phyloP scores from a whole-genome alignment of 805 yeast species.

The Wickerhamomyces rabaulensis region DNA sequence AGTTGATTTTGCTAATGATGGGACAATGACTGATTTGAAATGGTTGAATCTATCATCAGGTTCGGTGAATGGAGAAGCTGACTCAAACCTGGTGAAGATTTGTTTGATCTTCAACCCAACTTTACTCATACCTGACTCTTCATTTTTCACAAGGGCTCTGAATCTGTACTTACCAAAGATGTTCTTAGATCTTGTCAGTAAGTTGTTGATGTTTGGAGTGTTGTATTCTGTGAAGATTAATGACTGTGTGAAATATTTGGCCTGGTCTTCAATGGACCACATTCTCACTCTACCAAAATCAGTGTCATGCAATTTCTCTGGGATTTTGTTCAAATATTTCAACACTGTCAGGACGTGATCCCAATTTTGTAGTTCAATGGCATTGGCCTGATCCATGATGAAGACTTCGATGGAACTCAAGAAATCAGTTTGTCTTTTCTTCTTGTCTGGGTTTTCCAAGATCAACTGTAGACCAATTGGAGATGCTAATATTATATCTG shows the following conservation, averaged over 20 bases:
- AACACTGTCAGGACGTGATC: constrained; percentile 68
- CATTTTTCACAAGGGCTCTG: constrained; percentile 39
- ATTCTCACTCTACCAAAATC: constrained; percentile 89
- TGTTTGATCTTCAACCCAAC: constrained; percentile 65
- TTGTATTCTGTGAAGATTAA: constrained; percentile 67
- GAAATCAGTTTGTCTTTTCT: constrained; percentile 70
- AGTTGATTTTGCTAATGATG: constrained; percentile 57
- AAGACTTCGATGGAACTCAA: constrained; percentile 82
- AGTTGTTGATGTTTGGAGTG: constrained; percentile 77
- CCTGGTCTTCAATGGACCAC: constrained; percentile 88
- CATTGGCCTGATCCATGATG: constrained; percentile 78
- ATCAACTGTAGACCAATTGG: constrained; percentile 85
- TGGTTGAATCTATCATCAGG: constrained; percentile 80
- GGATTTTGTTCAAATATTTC: constrained; percentile 68
- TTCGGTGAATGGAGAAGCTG: constrained; percentile 51
- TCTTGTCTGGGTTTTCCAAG: constrained; percentile 55
- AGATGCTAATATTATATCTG: constrained; percentile 85
- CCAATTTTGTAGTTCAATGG: constrained; percentile 90
- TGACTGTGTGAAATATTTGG: constrained; percentile 68
- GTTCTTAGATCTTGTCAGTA: constrained; percentile 47
- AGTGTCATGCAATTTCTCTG: constrained; percentile 72
- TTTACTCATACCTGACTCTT: constrained; percentile 52
- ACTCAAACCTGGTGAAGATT: constrained; percentile 66
- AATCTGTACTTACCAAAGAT: constrained; percentile 57
- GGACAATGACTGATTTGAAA: constrained; percentile 69